Conservation (phyloP, 2,329 filamentous ascomycete genomes). For the Zymoseptoria brevis region DNA sequence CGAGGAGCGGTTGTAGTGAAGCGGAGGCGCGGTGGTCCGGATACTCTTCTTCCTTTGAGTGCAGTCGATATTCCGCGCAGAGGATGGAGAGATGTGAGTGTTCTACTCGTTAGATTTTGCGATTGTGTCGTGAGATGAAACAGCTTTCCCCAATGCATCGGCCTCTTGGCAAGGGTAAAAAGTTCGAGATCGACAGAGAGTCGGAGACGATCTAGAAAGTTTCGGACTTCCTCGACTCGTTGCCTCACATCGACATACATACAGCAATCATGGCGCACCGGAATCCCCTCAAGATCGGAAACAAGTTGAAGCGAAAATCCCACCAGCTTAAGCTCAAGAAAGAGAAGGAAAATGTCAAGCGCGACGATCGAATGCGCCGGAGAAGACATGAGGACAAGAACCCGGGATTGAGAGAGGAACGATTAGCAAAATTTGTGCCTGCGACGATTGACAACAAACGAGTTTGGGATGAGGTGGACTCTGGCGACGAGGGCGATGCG, state of each 20-base stretch:
- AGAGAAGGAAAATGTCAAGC: constrained; percentile 61
- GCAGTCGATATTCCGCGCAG: background rate
- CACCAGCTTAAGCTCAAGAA: constrained; percentile 77
- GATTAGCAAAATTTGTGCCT: constrained; percentile 71
- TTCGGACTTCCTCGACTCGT: background rate
- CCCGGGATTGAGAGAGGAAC: constrained; percentile 63
- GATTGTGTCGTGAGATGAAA: background rate
- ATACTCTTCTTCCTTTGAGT: background rate
- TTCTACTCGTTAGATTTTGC: background rate
- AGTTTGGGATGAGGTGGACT: constrained; percentile 62
- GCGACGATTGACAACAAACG: constrained; percentile 79
- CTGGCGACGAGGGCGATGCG: constrained; percentile 33
- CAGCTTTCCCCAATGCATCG: background rate
- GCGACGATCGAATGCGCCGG: constrained; percentile 67
- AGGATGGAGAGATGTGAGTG: background rate
- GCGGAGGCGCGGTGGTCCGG: background rate
- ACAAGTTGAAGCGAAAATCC: constrained; percentile 67
- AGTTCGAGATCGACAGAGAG: background rate
- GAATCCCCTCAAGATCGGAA: constrained; percentile 27
- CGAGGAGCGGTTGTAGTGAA: background rate
- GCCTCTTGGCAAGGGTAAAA: background rate
- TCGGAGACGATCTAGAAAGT: too few relatives aligned
- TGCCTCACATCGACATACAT: background rate
- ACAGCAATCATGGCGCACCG: constrained; percentile 22
- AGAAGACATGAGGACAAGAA: constrained; percentile 82